phyloP scores from a whole-genome alignment of 2,329 filamentous ascomycete genomes.

The Penicillium psychrosexuale region DNA sequence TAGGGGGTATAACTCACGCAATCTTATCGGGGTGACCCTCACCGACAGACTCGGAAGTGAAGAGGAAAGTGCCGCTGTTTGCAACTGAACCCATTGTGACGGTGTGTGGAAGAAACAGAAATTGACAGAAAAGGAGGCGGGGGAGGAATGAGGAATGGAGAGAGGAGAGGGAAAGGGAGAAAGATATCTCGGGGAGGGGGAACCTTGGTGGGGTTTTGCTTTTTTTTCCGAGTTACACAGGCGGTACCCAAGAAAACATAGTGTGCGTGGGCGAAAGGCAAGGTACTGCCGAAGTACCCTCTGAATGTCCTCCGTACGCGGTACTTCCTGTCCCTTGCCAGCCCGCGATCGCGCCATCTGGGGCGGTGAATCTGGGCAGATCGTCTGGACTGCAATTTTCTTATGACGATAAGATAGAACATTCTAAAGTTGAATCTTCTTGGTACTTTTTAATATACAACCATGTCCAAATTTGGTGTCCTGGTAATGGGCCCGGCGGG shows the following conservation, averaged over 20 bases:
- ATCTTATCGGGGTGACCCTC: slow-evolving; percentile 97
- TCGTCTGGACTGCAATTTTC: slow-evolving; percentile 15
- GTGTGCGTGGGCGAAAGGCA: slow-evolving; percentile 6
- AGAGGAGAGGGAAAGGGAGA: slow-evolving; percentile 26
- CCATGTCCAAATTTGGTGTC: slow-evolving; percentile 90
- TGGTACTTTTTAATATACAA: background rate
- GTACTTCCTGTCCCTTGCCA: slow-evolving; percentile 17
- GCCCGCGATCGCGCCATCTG: slow-evolving; percentile 30
- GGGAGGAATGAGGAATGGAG: slow-evolving; percentile 9
- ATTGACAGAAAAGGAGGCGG: slow-evolving; percentile 16
- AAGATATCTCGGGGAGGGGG: slow-evolving; percentile 19
- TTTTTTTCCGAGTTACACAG: slow-evolving; percentile 11
- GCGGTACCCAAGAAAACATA: slow-evolving; percentile 7
- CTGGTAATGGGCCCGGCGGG: slow-evolving; percentile 96
- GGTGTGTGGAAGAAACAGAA: slow-evolving; percentile 16
- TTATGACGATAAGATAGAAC: slow-evolving; percentile 21
- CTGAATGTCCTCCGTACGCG: slow-evolving; percentile 6
- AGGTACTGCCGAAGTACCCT: slow-evolving; percentile 10
- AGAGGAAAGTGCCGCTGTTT: slow-evolving; percentile 69
- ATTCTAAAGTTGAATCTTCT: background rate
- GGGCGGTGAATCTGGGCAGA: slow-evolving; percentile 29
- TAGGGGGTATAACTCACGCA: slow-evolving; percentile 51
- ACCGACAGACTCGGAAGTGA: slow-evolving; percentile 87
- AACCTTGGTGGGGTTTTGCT: slow-evolving; percentile 24
- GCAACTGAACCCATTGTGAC: slow-evolving; percentile 61